phyloP scores from a whole-genome alignment of 108 stramenopile species.

The Fistulifera solaris region DNA sequence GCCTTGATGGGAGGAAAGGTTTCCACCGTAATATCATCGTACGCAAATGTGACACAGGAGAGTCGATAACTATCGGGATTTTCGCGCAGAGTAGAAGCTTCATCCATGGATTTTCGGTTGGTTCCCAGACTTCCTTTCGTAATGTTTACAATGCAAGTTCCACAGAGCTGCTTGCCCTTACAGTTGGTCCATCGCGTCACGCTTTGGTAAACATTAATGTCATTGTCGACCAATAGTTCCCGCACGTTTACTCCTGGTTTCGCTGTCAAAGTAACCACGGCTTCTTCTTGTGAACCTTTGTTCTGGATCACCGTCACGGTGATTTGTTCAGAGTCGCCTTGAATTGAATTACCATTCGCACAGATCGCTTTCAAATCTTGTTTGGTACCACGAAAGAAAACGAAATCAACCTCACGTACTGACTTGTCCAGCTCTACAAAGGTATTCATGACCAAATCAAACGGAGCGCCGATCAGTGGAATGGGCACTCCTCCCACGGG shows the following conservation, averaged over 20 bases:
- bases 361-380: slow-evolving; percentile 69
- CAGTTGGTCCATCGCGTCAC: slow-evolving; percentile 93
- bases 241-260: slow-evolving; percentile 69
- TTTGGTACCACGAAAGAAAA: slow-evolving; percentile 85
- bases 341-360: slow-evolving; percentile 6
- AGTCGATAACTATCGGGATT: slow-evolving; percentile 87
- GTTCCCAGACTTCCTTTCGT: slow-evolving; percentile 55
- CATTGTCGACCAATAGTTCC: slow-evolving; percentile 77
- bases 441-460: slow-evolving; percentile 81
- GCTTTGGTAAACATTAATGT: slow-evolving; percentile 90
- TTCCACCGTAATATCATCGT: slow-evolving; percentile 80
- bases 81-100: slow-evolving; percentile 79
- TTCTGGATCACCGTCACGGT: slow-evolving; percentile 78
- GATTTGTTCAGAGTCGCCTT: slow-evolving; percentile 27
- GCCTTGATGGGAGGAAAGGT: slow-evolving; percentile 86
- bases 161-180: slow-evolving; percentile 94
- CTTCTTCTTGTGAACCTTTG: slow-evolving; percentile 52
- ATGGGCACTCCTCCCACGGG: slow-evolving; percentile 30
- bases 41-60: slow-evolving; percentile 88
- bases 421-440: slow-evolving; percentile 64
- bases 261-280: slow-evolving; percentile 29
- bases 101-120: slow-evolving; percentile 85
- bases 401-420: slow-evolving; percentile 62
- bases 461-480: slow-evolving; percentile 62
- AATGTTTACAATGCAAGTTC: slow-evolving; percentile 91